Conservation (phyloP, 2,329 filamentous ascomycete genomes). For the Pseudocercospora cruenta region DNA sequence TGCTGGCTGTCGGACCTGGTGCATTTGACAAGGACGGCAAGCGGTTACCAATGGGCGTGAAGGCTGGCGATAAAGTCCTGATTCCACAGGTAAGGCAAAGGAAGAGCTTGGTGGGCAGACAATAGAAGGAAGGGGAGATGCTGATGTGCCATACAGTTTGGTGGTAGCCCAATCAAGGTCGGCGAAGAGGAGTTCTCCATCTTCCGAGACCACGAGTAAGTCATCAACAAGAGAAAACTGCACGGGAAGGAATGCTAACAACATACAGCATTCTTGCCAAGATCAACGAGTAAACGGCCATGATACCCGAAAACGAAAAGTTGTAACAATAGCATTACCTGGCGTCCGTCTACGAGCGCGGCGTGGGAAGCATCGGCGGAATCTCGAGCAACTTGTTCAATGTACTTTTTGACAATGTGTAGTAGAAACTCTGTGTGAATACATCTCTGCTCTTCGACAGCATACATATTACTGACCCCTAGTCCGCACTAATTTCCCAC, state of each 20-base stretch:
- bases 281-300: constrained; percentile 81
- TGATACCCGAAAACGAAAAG: constrained; percentile 21
- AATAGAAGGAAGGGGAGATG: not conserved
- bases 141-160: constrained; percentile 63
- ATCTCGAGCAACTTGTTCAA: constrained; percentile 14
- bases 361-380: constrained; percentile 6
- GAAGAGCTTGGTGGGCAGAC: not conserved
- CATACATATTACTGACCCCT: not conserved
- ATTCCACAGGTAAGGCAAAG: constrained; percentile 78
- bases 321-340: constrained; percentile 34
- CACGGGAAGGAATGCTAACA: constrained; percentile 25
- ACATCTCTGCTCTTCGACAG: constrained; percentile 20
- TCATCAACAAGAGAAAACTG: not conserved
- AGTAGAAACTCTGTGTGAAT: constrained; percentile 17
- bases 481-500: not conserved
- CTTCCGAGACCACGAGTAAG: constrained; percentile 98
- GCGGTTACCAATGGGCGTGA: constrained; percentile 80
- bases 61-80: constrained; percentile 85
- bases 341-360: constrained; percentile 14
- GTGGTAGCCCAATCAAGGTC: constrained; percentile 93
- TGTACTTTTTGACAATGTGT: constrained; percentile 18
- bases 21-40: constrained; percentile 85
- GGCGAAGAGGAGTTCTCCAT: constrained; percentile 95
- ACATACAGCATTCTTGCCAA: constrained; percentile 83
- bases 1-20: constrained; percentile 92